Evolutionary conservation across 2,329 filamentous ascomycete species (phyloP), one percentile per base, ranked within the genome.

Genomic region (Xylaria sp.): DNA sequence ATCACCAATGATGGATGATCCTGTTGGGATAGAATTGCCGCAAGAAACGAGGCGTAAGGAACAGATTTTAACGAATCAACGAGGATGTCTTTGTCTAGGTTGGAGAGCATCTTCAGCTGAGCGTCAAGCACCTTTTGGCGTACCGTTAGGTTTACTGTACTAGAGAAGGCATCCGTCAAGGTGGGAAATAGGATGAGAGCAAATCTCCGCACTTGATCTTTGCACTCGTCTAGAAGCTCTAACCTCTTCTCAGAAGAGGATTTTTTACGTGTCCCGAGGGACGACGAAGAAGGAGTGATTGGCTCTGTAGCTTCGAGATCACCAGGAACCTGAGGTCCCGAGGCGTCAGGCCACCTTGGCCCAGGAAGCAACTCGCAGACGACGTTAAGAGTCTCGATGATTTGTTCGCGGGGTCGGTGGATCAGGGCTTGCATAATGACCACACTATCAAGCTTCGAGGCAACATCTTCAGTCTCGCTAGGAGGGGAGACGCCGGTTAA

Each of bases 391-490:
- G 97, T 98, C 83, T 99, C 96, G 74, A 95, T 96, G 19, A 99
- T 93, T 80, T 99, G 96, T 73, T 99, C 97, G 65, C 94, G 90
- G 6, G 96, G 96, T 48, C 95, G 90, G 77, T 98, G 96, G 61
- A 99, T 97, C 71, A 99, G 85, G 45, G 97, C 94, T 82, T 99
- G 96, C 97, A 99, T 99, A 75, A 99, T 96, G 54, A 99, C 89
- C 64, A 98, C 95, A 77, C 94, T 97, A 80, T 98, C 95, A 71
- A 98, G 91, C 81, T 97, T 97, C 45, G 89, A 91, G 34, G 90
- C 92, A 65, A 93, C 88, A 78, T 95, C 90, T 42, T 94, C 90
- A 1, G 87, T 90, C 39, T 91, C 92, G 70, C 85, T 88, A 0
- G 96, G 96, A 1, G 96, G 94, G 0, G 96, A 98, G 1, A 99